Conservation (phyloP, 1,284 basidiomycete species). For the Tilletia caries region DNA sequence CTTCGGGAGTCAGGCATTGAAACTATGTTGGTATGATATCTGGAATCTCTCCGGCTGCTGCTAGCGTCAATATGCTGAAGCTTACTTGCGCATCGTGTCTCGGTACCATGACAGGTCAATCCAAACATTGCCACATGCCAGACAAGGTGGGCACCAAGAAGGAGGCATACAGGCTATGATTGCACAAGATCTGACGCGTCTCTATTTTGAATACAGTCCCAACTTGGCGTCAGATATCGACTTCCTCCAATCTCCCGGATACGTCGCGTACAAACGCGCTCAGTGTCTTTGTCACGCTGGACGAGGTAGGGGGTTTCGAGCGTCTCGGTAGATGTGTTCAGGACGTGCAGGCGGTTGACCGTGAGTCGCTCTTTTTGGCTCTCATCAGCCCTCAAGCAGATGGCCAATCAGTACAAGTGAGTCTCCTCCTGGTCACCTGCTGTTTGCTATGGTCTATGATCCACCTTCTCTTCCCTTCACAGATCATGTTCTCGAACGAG, state of each 20-base stretch:
- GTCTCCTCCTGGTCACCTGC: no score
- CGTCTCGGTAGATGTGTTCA: slow-evolving; percentile 87
- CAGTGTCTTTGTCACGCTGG: slow-evolving; percentile 95
- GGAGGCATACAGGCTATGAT: no score
- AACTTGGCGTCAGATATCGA: slow-evolving; percentile 85
- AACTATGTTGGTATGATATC: slow-evolving; percentile 66
- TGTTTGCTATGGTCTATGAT: no score
- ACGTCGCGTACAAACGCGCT: slow-evolving; percentile 96
- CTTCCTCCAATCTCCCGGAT: slow-evolving; percentile 82
- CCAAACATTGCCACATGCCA: slow-evolving; percentile 53
- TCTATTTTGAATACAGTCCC: slow-evolving; percentile 76
- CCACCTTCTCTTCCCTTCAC: no score
- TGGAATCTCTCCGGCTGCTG: no score
- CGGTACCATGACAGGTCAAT: slow-evolving; percentile 79
- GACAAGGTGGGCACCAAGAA: slow-evolving; percentile 23
- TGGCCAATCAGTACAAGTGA: no score
- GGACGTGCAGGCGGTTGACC: slow-evolving; percentile 84
- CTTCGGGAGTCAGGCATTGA: slow-evolving; percentile 91
- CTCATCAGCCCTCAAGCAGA: no score
- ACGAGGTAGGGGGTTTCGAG: slow-evolving; percentile 95
- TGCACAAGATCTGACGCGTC: no score
- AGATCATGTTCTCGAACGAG: no score
- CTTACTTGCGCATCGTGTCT: slow-evolving; percentile 92
- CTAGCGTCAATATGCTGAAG: no score
- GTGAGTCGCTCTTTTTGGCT: no score